phyloP scores from a whole-genome alignment of 192 early-diverging fungal species.

The Umbelopsis isabellina region DNA sequence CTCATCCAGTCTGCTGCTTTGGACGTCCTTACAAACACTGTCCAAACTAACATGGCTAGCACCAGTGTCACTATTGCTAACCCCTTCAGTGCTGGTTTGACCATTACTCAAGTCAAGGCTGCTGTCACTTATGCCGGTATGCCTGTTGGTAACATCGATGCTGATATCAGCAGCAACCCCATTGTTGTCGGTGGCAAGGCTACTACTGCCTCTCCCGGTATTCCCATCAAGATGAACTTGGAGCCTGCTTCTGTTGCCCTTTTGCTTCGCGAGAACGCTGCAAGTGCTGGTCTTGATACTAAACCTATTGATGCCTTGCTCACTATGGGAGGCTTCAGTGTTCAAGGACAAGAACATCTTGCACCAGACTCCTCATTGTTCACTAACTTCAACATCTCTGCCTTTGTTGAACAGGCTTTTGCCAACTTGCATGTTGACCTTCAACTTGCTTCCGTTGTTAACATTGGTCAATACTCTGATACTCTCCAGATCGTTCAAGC shows the following conservation, averaged over 20 bases:
- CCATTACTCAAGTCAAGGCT: slow-evolving; percentile 48
- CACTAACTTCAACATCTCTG: slow-evolving; percentile 49
- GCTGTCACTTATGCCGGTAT: slow-evolving; percentile 44
- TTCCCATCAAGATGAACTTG: slow-evolving; percentile 53
- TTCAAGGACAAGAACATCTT: slow-evolving; percentile 33
- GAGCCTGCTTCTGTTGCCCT: slow-evolving; percentile 48
- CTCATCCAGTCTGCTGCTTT: slow-evolving; percentile 46
- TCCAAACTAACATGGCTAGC: slow-evolving; percentile 43
- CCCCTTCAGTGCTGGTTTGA: slow-evolving; percentile 52
- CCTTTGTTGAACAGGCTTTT: slow-evolving; percentile 51
- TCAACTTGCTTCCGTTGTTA: slow-evolving; percentile 41
- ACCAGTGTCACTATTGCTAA: slow-evolving; percentile 50
- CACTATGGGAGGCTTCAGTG: slow-evolving; percentile 37
- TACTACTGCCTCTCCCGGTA: slow-evolving; percentile 34
- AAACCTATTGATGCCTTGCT: slow-evolving; percentile 50
- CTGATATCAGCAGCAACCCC: slow-evolving; percentile 45
- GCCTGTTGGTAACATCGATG: slow-evolving; percentile 46
- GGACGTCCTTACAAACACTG: slow-evolving; percentile 44
- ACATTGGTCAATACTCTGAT: slow-evolving; percentile 54
- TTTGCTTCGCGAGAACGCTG: slow-evolving; percentile 47
- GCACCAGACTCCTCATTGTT: slow-evolving; percentile 31
- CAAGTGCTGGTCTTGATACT: slow-evolving; percentile 42
- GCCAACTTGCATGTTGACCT: slow-evolving; percentile 51
- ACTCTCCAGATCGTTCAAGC: slow-evolving; percentile 45
- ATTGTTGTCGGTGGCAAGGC: slow-evolving; percentile 45